Evolutionary conservation across 352 stramenopile genomes (phyloP).

Genomic region (Phytopythium aichiense): DNA sequence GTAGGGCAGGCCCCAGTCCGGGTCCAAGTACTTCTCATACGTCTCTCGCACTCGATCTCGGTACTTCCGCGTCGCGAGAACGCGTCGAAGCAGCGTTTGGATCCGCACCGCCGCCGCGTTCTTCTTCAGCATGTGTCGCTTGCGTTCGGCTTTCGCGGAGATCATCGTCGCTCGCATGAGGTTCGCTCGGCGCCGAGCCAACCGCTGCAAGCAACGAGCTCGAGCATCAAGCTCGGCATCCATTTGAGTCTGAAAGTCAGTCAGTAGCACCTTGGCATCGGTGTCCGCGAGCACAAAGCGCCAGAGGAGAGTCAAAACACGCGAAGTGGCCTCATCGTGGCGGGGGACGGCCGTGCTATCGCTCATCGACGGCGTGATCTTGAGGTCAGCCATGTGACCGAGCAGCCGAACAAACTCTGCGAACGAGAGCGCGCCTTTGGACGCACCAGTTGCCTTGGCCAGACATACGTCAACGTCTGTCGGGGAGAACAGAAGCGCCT

Average conservation of each 20-base stretch:
- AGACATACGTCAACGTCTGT: constrained; percentile 58
- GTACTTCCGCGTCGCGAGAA: constrained; percentile 32
- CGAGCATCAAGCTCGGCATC: neutral
- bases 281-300: constrained; percentile 33
- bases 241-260: neutral
- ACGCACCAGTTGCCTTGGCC: constrained; percentile 40
- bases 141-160: constrained; percentile 16
- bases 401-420: constrained; percentile 37
- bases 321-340: constrained; percentile 29
- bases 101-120: constrained; percentile 22
- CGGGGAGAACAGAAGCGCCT: constrained; percentile 24
- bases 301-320: constrained; percentile 44
- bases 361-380: constrained; percentile 10
- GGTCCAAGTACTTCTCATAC: constrained; percentile 76
- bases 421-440: constrained; percentile 46
- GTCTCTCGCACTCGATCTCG: constrained; percentile 26
- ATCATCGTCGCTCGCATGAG: constrained; percentile 20
- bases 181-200: constrained; percentile 22
- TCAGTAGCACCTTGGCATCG: constrained; percentile 9
- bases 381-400: constrained; percentile 27
- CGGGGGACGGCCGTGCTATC: neutral
- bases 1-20: constrained; percentile 54
- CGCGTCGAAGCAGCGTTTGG: constrained; percentile 24
- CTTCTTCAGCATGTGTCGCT: constrained; percentile 10
- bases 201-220: constrained; percentile 22